Percentiles rank a stretch among this genome's conserved stretches.
These are phyloP conservation scores for Alternaria consortialis DNA, from an alignment of 2,329 filamentous ascomycete species.

Conservation along the genomic window DNA sequence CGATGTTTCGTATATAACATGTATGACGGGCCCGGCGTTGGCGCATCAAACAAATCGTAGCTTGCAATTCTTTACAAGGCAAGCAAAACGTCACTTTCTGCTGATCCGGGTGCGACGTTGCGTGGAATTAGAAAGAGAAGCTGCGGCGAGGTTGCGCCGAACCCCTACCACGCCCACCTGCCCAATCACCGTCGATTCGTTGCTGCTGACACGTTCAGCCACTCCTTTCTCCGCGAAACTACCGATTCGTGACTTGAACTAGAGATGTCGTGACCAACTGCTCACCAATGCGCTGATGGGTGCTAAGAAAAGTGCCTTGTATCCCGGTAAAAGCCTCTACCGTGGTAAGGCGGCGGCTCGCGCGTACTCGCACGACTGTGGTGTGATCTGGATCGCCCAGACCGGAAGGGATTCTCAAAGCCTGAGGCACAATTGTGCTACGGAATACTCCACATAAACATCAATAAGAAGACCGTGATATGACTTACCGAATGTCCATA, in stretches of 20 bases:
- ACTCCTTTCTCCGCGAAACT: slow-evolving; percentile 14
- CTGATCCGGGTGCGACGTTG: background rate
- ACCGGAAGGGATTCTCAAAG: background rate
- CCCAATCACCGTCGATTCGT: background rate
- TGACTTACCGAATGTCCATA: background rate
- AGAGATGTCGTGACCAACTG: slow-evolving; percentile 31
- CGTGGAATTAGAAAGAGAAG: background rate
- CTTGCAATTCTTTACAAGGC: background rate
- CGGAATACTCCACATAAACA: background rate
- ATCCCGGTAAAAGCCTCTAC: slow-evolving; percentile 4
- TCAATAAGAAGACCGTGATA: background rate
- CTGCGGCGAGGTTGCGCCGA: background rate
- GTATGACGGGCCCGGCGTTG: background rate
- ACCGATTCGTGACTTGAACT: slow-evolving; percentile 16
- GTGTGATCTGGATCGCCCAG: slow-evolving; percentile 26
- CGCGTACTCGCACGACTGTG: slow-evolving; percentile 30
- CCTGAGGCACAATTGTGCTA: background rate
- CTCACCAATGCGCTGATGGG: slow-evolving; percentile 11
- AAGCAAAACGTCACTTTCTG: background rate
- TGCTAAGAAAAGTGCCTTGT: background rate
- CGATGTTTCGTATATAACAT: background rate
- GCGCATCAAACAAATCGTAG: background rate
- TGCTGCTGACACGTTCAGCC: background rate
- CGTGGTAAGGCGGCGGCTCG: slow-evolving; percentile 10
- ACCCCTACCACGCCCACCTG: background rate